Evolutionary conservation across 805 yeast genomes (phyloP).

Genomic region (Ascoidea tarda): DNA sequence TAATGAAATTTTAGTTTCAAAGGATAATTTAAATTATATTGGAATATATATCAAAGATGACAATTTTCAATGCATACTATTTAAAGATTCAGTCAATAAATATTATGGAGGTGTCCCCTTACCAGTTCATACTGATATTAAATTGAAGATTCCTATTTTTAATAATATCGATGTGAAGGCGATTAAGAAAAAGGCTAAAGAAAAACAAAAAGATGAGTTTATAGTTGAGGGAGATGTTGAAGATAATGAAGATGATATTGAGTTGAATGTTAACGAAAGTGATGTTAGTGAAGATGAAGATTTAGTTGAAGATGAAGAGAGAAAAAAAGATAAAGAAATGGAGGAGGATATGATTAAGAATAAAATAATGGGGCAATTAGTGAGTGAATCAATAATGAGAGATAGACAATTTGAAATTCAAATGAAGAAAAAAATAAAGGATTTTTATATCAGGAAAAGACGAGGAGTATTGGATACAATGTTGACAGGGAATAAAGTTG

Average conservation of each 20-base stretch:
- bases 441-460: slow-evolving; percentile 1
- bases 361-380: slow-evolving; percentile 43
- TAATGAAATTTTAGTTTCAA: slow-evolving; percentile 26
- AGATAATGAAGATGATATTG: slow-evolving; percentile 10
- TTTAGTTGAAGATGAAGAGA: slow-evolving; percentile 16
- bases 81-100: slow-evolving; percentile 49
- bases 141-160: slow-evolving; percentile 48
- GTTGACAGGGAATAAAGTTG: slow-evolving; percentile 5
- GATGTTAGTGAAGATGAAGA: slow-evolving; percentile 1
- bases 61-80: slow-evolving; percentile 56
- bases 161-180: slow-evolving; percentile 18
- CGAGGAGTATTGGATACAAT: not conserved
- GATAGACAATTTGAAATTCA: slow-evolving; percentile 4
- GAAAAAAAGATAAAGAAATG: slow-evolving; percentile 22
- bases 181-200: slow-evolving; percentile 17
- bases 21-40: slow-evolving; percentile 48
- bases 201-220: slow-evolving; percentile 17
- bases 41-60: slow-evolving; percentile 71
- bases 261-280: slow-evolving; percentile 12
- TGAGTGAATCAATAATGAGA: slow-evolving; percentile 37
- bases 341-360: slow-evolving; percentile 56
- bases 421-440: slow-evolving; percentile 3
- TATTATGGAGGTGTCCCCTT: slow-evolving; percentile 37
- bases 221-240: slow-evolving; percentile 16
- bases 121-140: slow-evolving; percentile 71